Evolutionary conservation across 2,329 filamentous ascomycete genomes (phyloP), one percentile per base, ranked within the genome.

Genomic region (Colletotrichum sp.): DNA sequence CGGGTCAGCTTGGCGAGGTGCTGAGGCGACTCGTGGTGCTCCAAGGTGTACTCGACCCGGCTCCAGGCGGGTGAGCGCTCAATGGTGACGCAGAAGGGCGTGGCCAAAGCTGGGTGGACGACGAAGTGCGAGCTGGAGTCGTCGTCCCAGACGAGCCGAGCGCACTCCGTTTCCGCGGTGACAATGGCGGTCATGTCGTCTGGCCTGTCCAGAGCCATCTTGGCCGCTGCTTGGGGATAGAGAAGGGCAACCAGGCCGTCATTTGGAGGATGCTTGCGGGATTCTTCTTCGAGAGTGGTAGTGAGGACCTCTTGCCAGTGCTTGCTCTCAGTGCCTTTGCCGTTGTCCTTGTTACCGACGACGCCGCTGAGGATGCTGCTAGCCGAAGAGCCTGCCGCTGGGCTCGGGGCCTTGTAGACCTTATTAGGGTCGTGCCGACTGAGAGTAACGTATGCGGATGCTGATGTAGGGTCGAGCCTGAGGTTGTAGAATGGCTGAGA

Each of bases 131-230:
- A 89, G 8, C 84, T 83, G 72, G 86, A 89, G 80, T 93, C 92
- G 34, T 90, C 89, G 80, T 93, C 92, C 90, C 93, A 95, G n/a
- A 94, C 91, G 3, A 96, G 89, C 4, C 92, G 89, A 28, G 92
- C 94, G 79, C 91, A 92, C 84, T 95, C 93, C 36, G 90, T 89
- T 81, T 94, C 92, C 1, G 93, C 93, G 39, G 92, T 90, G 74
- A 88, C 88, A 6, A 92, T 88, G 12, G 93, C 89, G 1, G 89
- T 87, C 3, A 89, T 87, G 80, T 94, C 92, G 59, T 90, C 87
- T 4, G 92, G 85, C 30, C 89, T 88, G 74, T 93, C 92, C 2
- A 92, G 85, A 2, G 92, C 93, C 82, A 92, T 89, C 60, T 90
- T 91, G 0, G 92, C 90, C 15, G 93, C 92, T 0, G 92, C 91